Evolutionary conservation across 192 early-diverging fungal species (phyloP).

Genomic region (Pilobolus umbonatus): DNA sequence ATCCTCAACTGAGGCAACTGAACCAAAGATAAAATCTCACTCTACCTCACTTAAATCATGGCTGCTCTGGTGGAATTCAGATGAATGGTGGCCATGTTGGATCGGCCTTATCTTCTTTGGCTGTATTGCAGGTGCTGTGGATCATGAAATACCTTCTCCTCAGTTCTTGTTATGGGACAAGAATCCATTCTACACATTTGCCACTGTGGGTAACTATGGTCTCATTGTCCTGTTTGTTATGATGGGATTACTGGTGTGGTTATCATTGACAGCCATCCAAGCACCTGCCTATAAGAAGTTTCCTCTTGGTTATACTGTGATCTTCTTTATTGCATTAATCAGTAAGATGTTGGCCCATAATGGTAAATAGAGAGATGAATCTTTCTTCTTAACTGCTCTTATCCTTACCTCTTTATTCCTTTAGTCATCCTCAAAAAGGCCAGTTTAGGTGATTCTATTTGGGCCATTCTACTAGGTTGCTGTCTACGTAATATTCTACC

Average conservation of each 20-base stretch:
- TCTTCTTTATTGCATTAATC: slow-evolving; percentile 40
- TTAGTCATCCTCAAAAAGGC: slow-evolving; percentile 35
- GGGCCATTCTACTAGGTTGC: slow-evolving; percentile 51
- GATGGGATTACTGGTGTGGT: slow-evolving; percentile 42
- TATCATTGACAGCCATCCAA: slow-evolving; percentile 30
- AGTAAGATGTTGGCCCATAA: slow-evolving; percentile 48
- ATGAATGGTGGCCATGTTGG: slow-evolving; percentile 57
- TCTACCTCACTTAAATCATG: no score
- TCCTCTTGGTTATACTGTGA: slow-evolving; percentile 38
- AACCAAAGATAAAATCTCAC: no score
- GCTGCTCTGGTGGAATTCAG: slow-evolving; percentile 49
- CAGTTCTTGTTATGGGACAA: slow-evolving; percentile 35
- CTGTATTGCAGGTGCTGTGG: slow-evolving; percentile 36
- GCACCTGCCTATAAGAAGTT: slow-evolving; percentile 34
- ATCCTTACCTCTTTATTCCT: neutral
- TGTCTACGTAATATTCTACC: slow-evolving; percentile 34
- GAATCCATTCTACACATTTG: slow-evolving; percentile 45
- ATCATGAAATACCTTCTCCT: slow-evolving; percentile 37
- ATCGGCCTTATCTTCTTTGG: slow-evolving; percentile 50
- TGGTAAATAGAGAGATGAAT: slow-evolving; percentile 14
- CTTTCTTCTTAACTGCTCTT: neutral
- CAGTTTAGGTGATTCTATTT: slow-evolving; percentile 48
- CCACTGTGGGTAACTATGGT: slow-evolving; percentile 29
- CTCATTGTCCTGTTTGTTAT: slow-evolving; percentile 41
- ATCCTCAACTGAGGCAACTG: no score